Evolutionary conservation across 441 rosid species (phyloP), one percentile per base, ranked within the genome.

Genomic region (Lepidium campestre): DNA sequence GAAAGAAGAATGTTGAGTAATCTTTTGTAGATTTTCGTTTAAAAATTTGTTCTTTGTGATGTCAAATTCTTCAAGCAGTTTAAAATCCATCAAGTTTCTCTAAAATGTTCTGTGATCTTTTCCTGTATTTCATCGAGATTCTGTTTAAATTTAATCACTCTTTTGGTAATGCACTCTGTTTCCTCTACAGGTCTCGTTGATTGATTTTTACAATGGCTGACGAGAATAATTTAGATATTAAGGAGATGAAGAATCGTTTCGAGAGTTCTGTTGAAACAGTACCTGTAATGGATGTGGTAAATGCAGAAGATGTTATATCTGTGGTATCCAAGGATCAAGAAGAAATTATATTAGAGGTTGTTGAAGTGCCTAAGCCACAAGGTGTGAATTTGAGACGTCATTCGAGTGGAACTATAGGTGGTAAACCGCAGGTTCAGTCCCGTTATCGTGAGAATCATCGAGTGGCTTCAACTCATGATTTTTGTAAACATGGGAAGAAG

Each of bases 381-480:
- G 13, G 11, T 74, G 76, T 20, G 29, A 67, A 64, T 32, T 23
- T 13, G 25, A 81, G 84, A 75, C 75, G 96, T 27, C 31, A 68
- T 14, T 84, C 86, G 13, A 75, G 80, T 12, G 88, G 86, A 58
- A 68, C 69, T n/a, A 46, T 81, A 8, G 59, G 70, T 23, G 14
- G 73, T 15, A 60, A 68, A 62, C 31, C 19, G 18, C 67, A 44
- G 39, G 71, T 70, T 59, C 12, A 42, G 61, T 82, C 86, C 0
- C 82, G 81, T 15, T 84, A 86, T 48, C 86, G 74, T 15, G 77
- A 75, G 17, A 14, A 67, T 42, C 69, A 75, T 71, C 75, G 76
- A 29, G 71, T 49, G 23, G 63, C 73, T 44, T 83, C 93, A 34
- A 83, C 73, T 63, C 93, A 87, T 76, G 90, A 87, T 60, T 39